These are phyloP conservation scores for Euphorbia celastroides DNA, from an alignment of 441 rosid genomes.

Conservation along the genomic window DNA sequence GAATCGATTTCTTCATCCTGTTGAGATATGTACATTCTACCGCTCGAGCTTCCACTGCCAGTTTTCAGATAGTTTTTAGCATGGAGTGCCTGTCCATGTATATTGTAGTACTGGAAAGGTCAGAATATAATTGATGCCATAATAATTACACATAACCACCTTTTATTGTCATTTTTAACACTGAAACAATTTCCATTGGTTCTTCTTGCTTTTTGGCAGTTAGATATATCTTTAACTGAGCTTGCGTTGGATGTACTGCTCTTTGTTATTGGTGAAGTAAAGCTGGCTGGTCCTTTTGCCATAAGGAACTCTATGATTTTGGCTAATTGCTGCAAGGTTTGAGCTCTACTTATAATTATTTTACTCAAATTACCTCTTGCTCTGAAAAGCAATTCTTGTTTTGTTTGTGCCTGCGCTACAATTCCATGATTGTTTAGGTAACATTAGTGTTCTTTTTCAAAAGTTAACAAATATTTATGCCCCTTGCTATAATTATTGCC, in stretches of 20 bases:
- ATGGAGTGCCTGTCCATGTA: constrained; percentile 59
- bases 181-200: constrained; percentile 22
- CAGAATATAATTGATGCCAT: constrained; percentile 10
- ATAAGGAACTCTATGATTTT: constrained; percentile 58
- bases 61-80: constrained; percentile 28
- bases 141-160: constrained; percentile 15
- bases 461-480: no score
- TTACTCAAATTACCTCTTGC: not conserved
- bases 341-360: constrained; percentile 19
- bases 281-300: constrained; percentile 89
- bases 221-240: constrained; percentile 71
- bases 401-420: not conserved
- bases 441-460: no score
- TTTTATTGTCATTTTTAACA: constrained; percentile 6
- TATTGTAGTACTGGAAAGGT: constrained; percentile 84
- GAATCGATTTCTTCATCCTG: constrained; percentile 71
- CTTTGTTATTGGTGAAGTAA: constrained; percentile 64
- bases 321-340: constrained; percentile 87
- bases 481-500: no score
- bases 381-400: not conserved
- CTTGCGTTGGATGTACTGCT: constrained; percentile 82
- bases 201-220: constrained; percentile 43
- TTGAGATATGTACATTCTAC: constrained; percentile 60
- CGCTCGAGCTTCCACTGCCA: constrained; percentile 47
- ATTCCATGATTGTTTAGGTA: not conserved